A percentile compares a stretch with the other conserved stretches of the same genome.
phyloP scores from a whole-genome alignment of 2,329 filamentous ascomycete species.

The Tolypocladium tundrense region DNA sequence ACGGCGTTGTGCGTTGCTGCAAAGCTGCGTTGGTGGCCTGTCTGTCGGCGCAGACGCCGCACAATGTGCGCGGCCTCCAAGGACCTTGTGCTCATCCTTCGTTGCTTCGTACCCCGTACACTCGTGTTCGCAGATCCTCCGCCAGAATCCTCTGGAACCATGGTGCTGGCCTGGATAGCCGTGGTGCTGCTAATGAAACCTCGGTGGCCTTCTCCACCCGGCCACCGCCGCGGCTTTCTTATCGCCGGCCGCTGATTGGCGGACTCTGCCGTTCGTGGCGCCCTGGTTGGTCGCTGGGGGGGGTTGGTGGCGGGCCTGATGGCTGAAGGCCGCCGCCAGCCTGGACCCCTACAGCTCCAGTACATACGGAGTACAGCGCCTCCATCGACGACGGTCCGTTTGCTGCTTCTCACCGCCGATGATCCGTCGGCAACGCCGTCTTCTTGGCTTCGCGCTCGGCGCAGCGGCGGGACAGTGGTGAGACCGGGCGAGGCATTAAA shows the following conservation, averaged over 20 bases:
- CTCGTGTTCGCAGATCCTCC: too few relatives aligned
- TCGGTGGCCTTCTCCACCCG: neutral
- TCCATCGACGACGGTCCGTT: neutral
- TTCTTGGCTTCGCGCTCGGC: neutral
- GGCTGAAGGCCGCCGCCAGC: neutral
- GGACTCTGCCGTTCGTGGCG: neutral
- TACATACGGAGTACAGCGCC: too few relatives aligned
- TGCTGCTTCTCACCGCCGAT: neutral
- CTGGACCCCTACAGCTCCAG: neutral
- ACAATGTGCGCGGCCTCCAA: neutral
- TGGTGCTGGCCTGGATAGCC: neutral
- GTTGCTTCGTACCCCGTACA: too few relatives aligned
- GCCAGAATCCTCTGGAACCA: too few relatives aligned
- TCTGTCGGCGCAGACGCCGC: neutral
- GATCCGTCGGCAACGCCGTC: neutral
- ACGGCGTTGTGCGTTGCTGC: too few relatives aligned
- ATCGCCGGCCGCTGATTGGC: constrained; percentile 3
- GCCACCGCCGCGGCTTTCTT: neutral
- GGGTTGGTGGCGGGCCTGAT: neutral
- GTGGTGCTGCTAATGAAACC: neutral
- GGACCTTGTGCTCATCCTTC: too few relatives aligned
- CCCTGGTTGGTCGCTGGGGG: neutral
- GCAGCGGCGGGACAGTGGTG: neutral
- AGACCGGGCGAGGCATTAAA: neutral
- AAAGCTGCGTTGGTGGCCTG: neutral